phyloP scores from a whole-genome alignment of 129 eudicot species.

The Lactuca saligna region DNA sequence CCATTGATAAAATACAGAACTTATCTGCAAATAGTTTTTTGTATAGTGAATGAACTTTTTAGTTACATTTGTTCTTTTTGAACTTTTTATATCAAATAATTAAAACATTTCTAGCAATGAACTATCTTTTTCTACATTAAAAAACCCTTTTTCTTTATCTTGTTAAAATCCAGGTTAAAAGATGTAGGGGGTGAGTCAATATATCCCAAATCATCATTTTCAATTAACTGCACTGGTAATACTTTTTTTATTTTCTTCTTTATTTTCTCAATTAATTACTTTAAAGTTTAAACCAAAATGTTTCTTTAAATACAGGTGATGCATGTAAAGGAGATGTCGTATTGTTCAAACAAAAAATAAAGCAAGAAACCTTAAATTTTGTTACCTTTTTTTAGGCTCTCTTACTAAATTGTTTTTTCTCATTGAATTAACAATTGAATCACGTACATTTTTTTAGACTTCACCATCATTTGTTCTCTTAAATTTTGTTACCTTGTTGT shows the following conservation, averaged over 20 bases:
- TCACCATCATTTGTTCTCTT: too few relatives aligned
- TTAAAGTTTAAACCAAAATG: neutral
- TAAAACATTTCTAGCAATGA: too few relatives aligned
- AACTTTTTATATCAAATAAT: too few relatives aligned
- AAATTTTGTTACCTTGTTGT: too few relatives aligned
- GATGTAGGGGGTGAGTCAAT: conserved; percentile 61
- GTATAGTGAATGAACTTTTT: too few relatives aligned
- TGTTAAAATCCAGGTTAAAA: conserved; percentile 47
- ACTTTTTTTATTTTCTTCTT: neutral
- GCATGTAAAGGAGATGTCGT: conserved; percentile 89
- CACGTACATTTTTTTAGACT: too few relatives aligned
- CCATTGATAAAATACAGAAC: too few relatives aligned
- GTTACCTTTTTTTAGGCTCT: neutral
- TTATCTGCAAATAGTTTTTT: too few relatives aligned
- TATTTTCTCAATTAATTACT: conserved; percentile 6
- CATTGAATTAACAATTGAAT: too few relatives aligned
- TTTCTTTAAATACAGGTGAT: conserved; percentile 55
- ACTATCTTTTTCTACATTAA: too few relatives aligned
- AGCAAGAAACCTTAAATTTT: conserved; percentile 24
- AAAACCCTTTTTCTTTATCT: too few relatives aligned
- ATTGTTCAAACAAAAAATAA: conserved; percentile 71
- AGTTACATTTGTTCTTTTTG: too few relatives aligned
- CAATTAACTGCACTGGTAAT: conserved; percentile 78
- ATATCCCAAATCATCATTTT: conserved; percentile 78
- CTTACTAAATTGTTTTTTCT: neutral